Conservation (phyloP, 257 asterid species). For the Mentha longifolia region DNA sequence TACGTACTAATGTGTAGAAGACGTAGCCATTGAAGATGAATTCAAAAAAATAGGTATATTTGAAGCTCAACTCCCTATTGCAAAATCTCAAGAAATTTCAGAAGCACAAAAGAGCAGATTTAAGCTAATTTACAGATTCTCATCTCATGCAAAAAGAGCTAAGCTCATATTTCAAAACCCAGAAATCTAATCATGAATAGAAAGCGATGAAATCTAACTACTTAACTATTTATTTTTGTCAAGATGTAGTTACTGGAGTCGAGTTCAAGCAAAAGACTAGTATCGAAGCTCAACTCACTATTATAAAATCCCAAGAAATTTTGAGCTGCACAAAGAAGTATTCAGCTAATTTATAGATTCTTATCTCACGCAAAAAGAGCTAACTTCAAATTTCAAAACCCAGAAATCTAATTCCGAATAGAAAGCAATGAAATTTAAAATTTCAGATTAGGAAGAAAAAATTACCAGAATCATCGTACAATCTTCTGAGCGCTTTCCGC, state of each 20-base stretch:
- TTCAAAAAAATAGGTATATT: not conserved
- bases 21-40: not conserved
- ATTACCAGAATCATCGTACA: slow-evolving; percentile 56
- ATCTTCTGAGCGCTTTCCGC: slow-evolving; percentile 50
- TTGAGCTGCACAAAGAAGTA: slow-evolving; percentile 13
- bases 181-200: not conserved
- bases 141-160: not conserved
- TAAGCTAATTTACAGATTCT: not conserved
- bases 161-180: not conserved
- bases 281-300: not conserved
- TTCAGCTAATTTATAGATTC: not conserved
- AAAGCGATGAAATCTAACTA: not conserved
- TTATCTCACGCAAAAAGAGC: not conserved
- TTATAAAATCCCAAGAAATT: not conserved
- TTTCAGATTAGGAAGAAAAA: not conserved
- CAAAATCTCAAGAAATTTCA: not conserved
- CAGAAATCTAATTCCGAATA: not conserved
- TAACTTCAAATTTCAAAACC: not conserved
- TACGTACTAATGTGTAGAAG: too few species aligned
- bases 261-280: slow-evolving; percentile 3
- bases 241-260: not conserved
- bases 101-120: slow-evolving; percentile 3
- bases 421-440: not conserved
- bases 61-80: not conserved
- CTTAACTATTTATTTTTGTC: not conserved